These are phyloP conservation scores for Aurantiochytrium sp. DNA, from an alignment of 108 stramenopile genomes.

Conservation along the genomic window DNA sequence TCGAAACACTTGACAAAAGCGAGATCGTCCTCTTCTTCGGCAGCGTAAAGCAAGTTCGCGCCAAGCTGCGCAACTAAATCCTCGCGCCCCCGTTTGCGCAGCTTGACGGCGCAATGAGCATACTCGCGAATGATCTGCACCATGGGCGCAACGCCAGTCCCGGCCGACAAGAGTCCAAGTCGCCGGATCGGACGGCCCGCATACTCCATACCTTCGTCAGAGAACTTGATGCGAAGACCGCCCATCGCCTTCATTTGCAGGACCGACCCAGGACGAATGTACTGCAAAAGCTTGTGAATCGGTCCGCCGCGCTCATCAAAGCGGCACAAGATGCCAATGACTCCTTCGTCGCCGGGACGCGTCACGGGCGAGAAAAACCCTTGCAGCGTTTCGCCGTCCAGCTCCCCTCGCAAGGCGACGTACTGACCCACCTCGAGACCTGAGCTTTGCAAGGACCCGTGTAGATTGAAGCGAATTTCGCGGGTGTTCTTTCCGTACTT, in stretches of 20 bases:
- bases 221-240: constrained; percentile 41
- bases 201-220: neutral
- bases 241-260: constrained; percentile 54
- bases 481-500: constrained; percentile 48
- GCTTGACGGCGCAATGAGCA: constrained; percentile 17
- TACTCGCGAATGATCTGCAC: constrained; percentile 50
- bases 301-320: constrained; percentile 43
- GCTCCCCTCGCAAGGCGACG: constrained; percentile 41
- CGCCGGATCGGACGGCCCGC: constrained; percentile 27
- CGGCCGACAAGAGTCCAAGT: constrained; percentile 46
- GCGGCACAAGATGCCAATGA: constrained; percentile 42
- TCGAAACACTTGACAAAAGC: constrained; percentile 41
- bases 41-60: constrained; percentile 46
- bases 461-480: constrained; percentile 45
- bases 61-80: neutral
- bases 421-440: constrained; percentile 48
- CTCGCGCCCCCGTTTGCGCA: neutral
- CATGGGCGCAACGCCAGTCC: constrained; percentile 53
- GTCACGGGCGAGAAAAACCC: constrained; percentile 14
- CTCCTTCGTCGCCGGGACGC: constrained; percentile 36
- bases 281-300: constrained; percentile 34
- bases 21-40: constrained; percentile 39
- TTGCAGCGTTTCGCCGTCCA: constrained; percentile 47
- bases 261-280: constrained; percentile 36
- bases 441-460: constrained; percentile 39